A percentile compares a stretch with the other conserved stretches of the same genome.
Evolutionary conservation across 768 basidiomycete genomes (phyloP).

Genomic region (Kwoniella europaea): DNA sequence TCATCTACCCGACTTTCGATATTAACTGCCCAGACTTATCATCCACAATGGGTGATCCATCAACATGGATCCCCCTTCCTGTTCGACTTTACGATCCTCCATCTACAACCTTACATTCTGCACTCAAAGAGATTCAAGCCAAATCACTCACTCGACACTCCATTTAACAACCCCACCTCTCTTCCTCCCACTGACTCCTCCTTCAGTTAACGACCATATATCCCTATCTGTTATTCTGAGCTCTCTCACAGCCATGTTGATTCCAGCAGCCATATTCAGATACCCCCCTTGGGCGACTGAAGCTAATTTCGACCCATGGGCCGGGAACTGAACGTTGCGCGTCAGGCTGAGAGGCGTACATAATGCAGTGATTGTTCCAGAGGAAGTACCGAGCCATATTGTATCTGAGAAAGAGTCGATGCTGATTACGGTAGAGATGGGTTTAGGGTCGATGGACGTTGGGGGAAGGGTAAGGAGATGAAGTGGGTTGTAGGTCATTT

Average conservation of each 20-base stretch:
- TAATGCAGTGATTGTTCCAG: constrained; percentile 72
- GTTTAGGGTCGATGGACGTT: constrained; percentile 49
- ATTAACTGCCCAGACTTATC: no score
- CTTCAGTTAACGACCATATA: constrained; percentile 62
- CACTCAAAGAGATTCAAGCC: neutral
- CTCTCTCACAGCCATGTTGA: constrained; percentile 67
- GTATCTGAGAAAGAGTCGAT: constrained; percentile 92
- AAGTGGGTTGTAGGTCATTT: constrained; percentile 52
- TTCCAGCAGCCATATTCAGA: constrained; percentile 38
- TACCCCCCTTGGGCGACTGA: constrained; percentile 2
- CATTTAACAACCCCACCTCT: constrained; percentile 58
- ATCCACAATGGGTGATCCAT: no score
- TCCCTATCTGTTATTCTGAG: constrained; percentile 78
- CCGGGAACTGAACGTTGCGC: constrained; percentile 53
- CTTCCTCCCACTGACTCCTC: constrained; percentile 59
- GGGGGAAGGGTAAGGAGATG: constrained; percentile 55
- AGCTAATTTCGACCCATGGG: constrained; percentile 57
- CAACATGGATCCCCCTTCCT: no score
- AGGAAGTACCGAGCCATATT: constrained; percentile 79
- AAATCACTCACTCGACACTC: constrained; percentile 54
- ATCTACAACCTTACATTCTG: no score
- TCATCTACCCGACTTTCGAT: no score
- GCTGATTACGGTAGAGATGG: constrained; percentile 71
- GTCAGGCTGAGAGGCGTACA: constrained; percentile 60
- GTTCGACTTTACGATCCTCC: no score